Evolutionary conservation across 345 rosid species (phyloP), one percentile per base, ranked within the genome.

Genomic region (Brassica nigra): DNA sequence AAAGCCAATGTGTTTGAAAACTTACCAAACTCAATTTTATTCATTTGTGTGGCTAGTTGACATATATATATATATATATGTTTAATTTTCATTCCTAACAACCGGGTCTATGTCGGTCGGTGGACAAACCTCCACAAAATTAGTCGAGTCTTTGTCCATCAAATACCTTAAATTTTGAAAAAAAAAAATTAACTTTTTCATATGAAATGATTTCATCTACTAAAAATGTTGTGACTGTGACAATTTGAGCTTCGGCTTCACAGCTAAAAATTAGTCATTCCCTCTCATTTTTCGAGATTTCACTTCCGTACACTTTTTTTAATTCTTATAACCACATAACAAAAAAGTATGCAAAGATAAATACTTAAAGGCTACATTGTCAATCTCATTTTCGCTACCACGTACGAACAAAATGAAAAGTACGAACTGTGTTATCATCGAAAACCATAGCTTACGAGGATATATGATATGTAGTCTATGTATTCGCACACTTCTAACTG

Each of bases 281-380:
- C 70, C 55, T 70, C 80, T 49, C 58, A 52, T 70, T 34, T 28
- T 62, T 63, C 15, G 44, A 23, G 15, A 52, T 52, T 34, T 71
- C 81, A 70, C 66, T 71, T 52, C 71, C 76, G 1, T 15, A 54
- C 15, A 31, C 70, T 70, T 77, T 63, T 71, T 36, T 63, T 71
- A 62, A 5, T 34, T 23, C 42, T 37, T 37, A 37, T 37, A 8
- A 2, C 42, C 42, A 37, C 10, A 27, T 42, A 23, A 39, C 59
- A 9, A 66, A 23, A 27, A 29, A 27, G 14, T 58, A 54, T 75
- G 57, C 12, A 2, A 27, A 61, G 16, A 61, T 61, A 5, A 61
- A 27, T 61, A 23, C 27, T 23, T 23, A 23, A 23, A 23, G 27
- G 27, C 27, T 23, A 23, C 27, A 23, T 23, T 23, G 27, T 23